These are phyloP conservation scores for Nephelium lappaceum DNA, from an alignment of 345 rosid species.

Conservation along the genomic window DNA sequence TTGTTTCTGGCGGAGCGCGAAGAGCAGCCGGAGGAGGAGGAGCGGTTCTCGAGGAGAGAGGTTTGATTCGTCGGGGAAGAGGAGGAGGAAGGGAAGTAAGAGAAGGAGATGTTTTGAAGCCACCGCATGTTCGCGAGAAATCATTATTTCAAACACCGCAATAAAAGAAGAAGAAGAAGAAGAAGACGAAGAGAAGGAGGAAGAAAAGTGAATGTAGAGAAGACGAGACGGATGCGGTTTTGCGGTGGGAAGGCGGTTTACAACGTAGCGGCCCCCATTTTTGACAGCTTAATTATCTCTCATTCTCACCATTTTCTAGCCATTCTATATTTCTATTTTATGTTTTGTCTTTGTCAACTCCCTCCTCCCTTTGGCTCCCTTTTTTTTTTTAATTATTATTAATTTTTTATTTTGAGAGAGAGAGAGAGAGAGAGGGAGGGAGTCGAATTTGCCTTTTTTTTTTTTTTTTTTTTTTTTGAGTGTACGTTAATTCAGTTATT, in stretches of 20 bases:
- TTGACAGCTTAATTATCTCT: not conserved
- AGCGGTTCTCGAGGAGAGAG: conserved; percentile 30
- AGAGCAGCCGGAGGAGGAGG: conserved; percentile 14
- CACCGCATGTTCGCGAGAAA: conserved; percentile 71
- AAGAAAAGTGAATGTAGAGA: not conserved
- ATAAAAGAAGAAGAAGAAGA: not conserved
- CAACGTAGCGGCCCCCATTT: not conserved
- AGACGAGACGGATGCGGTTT: not conserved
- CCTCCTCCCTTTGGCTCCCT: not conserved
- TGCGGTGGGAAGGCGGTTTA: conserved; percentile 7
- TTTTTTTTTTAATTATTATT: too few species aligned
- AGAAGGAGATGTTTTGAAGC: conserved; percentile 58
- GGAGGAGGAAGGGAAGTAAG: conserved; percentile 41
- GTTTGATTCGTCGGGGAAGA: conserved; percentile 15
- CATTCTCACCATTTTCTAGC: not conserved
- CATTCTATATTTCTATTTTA: not conserved
- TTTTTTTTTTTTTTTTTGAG: not conserved
- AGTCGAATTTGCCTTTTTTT: too few species aligned
- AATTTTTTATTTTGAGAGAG: too few species aligned
- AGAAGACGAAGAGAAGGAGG: not conserved
- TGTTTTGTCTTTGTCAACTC: not conserved
- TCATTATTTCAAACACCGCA: conserved; percentile 18
- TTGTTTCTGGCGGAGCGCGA: conserved; percentile 17
- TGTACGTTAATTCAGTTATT: not conserved
- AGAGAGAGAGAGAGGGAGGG: not conserved